These are phyloP conservation scores for Cardamine resedifolia DNA, from an alignment of 345 rosid species.

Conservation along the genomic window DNA sequence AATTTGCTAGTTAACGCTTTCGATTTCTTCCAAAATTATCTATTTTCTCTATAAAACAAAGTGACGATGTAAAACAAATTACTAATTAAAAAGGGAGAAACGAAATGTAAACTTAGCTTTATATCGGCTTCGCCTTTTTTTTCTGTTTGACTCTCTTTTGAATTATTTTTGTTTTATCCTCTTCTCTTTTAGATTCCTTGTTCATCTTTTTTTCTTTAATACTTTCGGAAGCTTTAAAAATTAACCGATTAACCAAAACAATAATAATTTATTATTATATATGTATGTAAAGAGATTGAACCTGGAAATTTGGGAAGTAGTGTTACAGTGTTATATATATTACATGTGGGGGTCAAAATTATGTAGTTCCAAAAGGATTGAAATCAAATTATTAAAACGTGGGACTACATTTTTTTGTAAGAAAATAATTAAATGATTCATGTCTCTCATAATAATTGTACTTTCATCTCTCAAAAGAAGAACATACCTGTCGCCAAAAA, in stretches of 20 bases:
- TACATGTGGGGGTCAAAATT: constrained; percentile 30
- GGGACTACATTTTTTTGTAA: constrained; percentile 29
- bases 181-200: constrained; percentile 9
- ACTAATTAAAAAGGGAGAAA: background rate
- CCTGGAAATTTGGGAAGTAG: background rate
- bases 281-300: background rate
- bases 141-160: constrained; percentile 8
- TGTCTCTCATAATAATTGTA: constrained; percentile 29
- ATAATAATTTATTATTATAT: background rate
- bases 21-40: constrained; percentile 16
- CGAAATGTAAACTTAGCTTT: constrained; percentile 7
- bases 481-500: no score
- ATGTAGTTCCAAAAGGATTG: constrained; percentile 29
- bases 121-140: constrained; percentile 7
- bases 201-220: background rate
- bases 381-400: constrained; percentile 30
- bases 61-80: background rate
- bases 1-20: constrained; percentile 27
- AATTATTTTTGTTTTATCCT: background rate
- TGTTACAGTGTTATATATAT: background rate
- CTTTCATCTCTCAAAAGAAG: constrained; percentile 36
- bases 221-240: background rate
- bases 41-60: background rate
- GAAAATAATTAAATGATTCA: constrained; percentile 17
- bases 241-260: background rate